Evolutionary conservation across 768 basidiomycete species (phyloP).

Genomic region (Fomitopsis serialis): DNA sequence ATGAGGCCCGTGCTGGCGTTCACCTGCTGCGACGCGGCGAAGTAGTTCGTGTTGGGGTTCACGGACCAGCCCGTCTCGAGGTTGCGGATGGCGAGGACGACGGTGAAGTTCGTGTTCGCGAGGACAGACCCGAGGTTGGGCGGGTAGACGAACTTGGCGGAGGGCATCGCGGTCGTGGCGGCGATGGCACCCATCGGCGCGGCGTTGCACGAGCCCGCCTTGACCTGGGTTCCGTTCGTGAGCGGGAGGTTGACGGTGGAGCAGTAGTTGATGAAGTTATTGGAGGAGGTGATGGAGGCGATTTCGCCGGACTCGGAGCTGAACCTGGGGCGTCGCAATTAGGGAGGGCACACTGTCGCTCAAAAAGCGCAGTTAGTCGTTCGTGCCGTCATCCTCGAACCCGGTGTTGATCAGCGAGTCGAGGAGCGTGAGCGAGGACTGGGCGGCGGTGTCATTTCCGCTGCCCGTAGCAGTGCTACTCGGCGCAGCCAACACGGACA

Average conservation of each 20-base stretch:
- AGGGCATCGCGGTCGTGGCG: conserved; percentile 43
- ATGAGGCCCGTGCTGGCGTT: conserved; percentile 41
- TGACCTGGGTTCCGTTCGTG: conserved; percentile 54
- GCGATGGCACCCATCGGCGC: conserved; percentile 58
- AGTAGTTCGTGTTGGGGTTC: conserved; percentile 48
- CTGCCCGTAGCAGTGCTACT: not conserved
- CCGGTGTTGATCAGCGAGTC: conserved; percentile 47
- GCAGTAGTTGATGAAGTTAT: conserved; percentile 76
- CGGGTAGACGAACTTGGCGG: conserved; percentile 47
- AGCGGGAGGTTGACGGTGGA: conserved; percentile 42
- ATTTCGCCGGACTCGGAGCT: conserved; percentile 40
- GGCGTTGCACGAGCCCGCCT: conserved; percentile 52
- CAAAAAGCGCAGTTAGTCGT: conserved; percentile 5
- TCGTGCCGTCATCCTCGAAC: conserved; percentile 49
- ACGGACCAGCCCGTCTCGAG: conserved; percentile 53
- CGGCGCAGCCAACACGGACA: conserved; percentile 3
- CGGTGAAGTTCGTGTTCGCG: conserved; percentile 45
- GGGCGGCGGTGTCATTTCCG: conserved; percentile 28
- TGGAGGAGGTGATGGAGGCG: conserved; percentile 53
- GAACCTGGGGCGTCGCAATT: not conserved
- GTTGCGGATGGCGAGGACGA: conserved; percentile 41
- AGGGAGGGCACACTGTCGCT: not conserved
- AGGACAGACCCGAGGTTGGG: conserved; percentile 38
- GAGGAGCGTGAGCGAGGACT: conserved; percentile 41
- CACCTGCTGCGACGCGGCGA: conserved; percentile 48